Evolutionary conservation across 495 filamentous ascomycete genomes (phyloP).

Genomic region (Glutinoglossum americanum): DNA sequence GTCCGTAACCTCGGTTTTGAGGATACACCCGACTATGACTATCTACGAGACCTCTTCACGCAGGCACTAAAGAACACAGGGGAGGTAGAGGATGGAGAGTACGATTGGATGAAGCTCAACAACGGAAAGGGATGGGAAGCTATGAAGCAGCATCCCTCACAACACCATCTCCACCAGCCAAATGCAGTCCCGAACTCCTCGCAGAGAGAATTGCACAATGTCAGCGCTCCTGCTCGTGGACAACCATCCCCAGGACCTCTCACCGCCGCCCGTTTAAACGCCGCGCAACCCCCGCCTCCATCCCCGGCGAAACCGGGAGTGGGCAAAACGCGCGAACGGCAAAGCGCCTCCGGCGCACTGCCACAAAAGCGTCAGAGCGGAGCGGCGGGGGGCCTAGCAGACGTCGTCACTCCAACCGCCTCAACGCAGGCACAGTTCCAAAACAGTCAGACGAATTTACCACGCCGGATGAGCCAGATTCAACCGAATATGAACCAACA

Average conservation of each 20-base stretch:
- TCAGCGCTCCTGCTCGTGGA: slow-evolving; percentile 33
- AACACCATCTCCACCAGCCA: slow-evolving; percentile 50
- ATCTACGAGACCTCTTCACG: slow-evolving; percentile 87
- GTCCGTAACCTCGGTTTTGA: slow-evolving; percentile 97
- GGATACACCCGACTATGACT: slow-evolving; percentile 96
- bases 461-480: slow-evolving; percentile 37
- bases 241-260: slow-evolving; percentile 35
- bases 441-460: slow-evolving; percentile 68
- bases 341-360: slow-evolving; percentile 50
- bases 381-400: slow-evolving; percentile 43
- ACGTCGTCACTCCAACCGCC: slow-evolving; percentile 55
- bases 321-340: slow-evolving; percentile 57
- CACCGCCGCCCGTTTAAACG: slow-evolving; percentile 88
- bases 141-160: slow-evolving; percentile 62
- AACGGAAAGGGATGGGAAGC: slow-evolving; percentile 91
- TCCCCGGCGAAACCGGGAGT: slow-evolving; percentile 63
- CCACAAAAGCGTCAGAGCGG: slow-evolving; percentile 51
- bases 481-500: slow-evolving; percentile 33
- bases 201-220: slow-evolving; percentile 52
- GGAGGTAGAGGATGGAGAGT: slow-evolving; percentile 94
- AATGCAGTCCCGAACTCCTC: slow-evolving; percentile 55
- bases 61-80: slow-evolving; percentile 88
- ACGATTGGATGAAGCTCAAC: slow-evolving; percentile 99
- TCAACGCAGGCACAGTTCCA: slow-evolving; percentile 83
- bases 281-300: slow-evolving; percentile 75